Percentiles rank a stretch among this genome's conserved stretches.
These are phyloP conservation scores for Alternaria burnsii DNA, from an alignment of 2,329 filamentous ascomycete genomes.

Conservation along the genomic window DNA sequence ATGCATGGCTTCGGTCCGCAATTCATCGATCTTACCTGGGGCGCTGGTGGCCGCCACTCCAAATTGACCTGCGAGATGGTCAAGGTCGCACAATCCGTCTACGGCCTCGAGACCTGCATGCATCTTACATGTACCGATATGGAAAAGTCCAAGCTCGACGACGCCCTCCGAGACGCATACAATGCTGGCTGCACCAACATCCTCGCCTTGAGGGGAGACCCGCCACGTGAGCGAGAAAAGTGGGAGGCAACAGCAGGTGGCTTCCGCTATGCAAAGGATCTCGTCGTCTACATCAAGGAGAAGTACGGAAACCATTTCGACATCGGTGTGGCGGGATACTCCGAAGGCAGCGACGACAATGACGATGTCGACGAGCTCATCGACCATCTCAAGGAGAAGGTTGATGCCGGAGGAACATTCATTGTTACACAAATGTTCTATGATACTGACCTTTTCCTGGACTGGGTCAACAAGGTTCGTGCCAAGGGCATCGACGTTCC, in stretches of 20 bases:
- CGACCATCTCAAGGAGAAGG: constrained; percentile 94
- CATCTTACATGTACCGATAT: constrained; percentile 99
- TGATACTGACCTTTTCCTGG: constrained; percentile 92
- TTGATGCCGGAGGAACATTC: constrained; percentile 91
- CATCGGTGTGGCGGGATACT: constrained; percentile 96
- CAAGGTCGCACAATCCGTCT: constrained; percentile 90
- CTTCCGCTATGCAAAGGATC: constrained; percentile 91
- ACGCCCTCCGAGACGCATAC: constrained; percentile 86
- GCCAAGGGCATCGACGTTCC: constrained; percentile 83
- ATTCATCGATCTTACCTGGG: constrained; percentile 99
- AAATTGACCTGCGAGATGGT: constrained; percentile 98
- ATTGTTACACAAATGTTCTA: constrained; percentile 99
- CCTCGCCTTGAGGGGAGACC: constrained; percentile 89
- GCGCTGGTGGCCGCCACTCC: constrained; percentile 88
- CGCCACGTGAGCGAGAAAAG: constrained; percentile 89
- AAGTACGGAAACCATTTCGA: constrained; percentile 91
- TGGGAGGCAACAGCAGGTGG: constrained; percentile 89
- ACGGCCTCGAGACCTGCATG: constrained; percentile 98
- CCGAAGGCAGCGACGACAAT: constrained; percentile 94
- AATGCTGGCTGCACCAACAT: constrained; percentile 98
- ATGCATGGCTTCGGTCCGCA: constrained; percentile 95
- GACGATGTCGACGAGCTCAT: constrained; percentile 84
- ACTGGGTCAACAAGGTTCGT: constrained; percentile 87
- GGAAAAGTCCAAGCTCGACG: constrained; percentile 89
- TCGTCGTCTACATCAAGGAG: constrained; percentile 83